phyloP scores from a whole-genome alignment of 495 filamentous ascomycete species.

The Xylaria longipes region DNA sequence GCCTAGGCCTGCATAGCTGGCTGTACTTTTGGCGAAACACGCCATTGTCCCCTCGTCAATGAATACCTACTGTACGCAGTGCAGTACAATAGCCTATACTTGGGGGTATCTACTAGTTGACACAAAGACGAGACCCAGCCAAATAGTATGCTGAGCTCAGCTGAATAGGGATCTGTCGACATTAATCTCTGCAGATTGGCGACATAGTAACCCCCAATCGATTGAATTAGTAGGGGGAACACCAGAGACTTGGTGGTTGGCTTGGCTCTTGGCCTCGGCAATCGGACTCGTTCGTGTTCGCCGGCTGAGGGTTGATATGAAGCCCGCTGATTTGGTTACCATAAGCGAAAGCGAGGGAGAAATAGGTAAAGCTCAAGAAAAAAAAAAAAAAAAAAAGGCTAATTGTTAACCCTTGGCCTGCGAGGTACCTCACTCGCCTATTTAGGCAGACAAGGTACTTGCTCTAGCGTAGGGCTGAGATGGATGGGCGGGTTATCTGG shows the following conservation, averaged over 20 bases:
- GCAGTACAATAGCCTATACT: neutral
- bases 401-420: neutral
- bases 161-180: neutral
- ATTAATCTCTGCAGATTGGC: slow-evolving; percentile 4
- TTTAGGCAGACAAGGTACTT: slow-evolving; percentile 17
- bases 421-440: neutral
- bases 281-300: slow-evolving; percentile 22
- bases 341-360: slow-evolving; percentile 15
- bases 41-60: slow-evolving; percentile 2
- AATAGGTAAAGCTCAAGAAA: slow-evolving; percentile 7
- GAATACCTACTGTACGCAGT: neutral
- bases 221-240: neutral
- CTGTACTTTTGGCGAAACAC: slow-evolving; percentile 16
- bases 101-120: neutral
- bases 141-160: neutral
- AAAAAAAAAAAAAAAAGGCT: neutral
- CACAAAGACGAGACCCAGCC: slow-evolving; percentile 4
- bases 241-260: neutral
- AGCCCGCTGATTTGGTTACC: slow-evolving; percentile 20
- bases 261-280: slow-evolving; percentile 19
- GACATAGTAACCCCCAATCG: slow-evolving; percentile 6
- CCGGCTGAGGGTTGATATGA: neutral
- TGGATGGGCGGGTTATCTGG: neutral
- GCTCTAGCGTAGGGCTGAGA: slow-evolving; percentile 15
- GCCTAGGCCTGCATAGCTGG: slow-evolving; percentile 9